Conservation (phyloP, 2,329 filamentous ascomycete species). For the Thermothelomyces thermophilus region DNA sequence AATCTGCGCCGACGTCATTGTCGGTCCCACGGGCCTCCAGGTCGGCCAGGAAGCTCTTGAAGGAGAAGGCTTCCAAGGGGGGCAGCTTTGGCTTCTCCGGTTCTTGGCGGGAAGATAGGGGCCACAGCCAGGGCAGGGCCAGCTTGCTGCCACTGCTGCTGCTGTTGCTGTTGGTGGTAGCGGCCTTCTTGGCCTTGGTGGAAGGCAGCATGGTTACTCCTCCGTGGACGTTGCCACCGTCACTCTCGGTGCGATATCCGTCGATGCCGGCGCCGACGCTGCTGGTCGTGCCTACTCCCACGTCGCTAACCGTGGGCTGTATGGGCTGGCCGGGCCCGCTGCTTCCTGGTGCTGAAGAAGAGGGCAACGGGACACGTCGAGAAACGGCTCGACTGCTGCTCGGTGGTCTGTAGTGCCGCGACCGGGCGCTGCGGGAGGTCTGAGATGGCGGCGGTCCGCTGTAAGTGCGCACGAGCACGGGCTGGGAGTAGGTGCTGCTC, state of each 20-base stretch:
- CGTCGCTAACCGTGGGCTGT: conserved; percentile 23
- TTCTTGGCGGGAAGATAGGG: conserved; percentile 16
- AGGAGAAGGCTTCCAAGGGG: conserved; percentile 56
- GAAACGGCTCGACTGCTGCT: conserved; percentile 28
- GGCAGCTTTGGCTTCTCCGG: conserved; percentile 43
- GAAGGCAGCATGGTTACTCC: conserved; percentile 38
- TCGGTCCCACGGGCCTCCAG: conserved; percentile 39
- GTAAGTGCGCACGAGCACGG: conserved; percentile 60
- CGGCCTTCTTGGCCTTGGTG: conserved; percentile 34
- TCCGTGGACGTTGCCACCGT: conserved; percentile 7
- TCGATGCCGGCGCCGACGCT: neutral
- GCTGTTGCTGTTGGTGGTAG: neutral
- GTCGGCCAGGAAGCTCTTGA: conserved; percentile 57
- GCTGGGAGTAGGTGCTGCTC: conserved; percentile 55
- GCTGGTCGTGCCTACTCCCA: conserved; percentile 14
- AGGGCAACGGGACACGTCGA: conserved; percentile 28
- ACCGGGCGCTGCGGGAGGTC: conserved; percentile 23
- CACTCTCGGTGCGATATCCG: neutral
- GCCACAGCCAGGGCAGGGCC: conserved; percentile 28
- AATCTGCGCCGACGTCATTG: conserved; percentile 48
- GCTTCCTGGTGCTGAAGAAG: conserved; percentile 21
- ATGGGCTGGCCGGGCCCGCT: conserved; percentile 23
- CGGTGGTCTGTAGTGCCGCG: conserved; percentile 23
- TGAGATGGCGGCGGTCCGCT: conserved; percentile 40
- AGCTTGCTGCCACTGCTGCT: conserved; percentile 26